Conservation (phyloP, 345 rosid species). For the Boechera retrofracta region DNA sequence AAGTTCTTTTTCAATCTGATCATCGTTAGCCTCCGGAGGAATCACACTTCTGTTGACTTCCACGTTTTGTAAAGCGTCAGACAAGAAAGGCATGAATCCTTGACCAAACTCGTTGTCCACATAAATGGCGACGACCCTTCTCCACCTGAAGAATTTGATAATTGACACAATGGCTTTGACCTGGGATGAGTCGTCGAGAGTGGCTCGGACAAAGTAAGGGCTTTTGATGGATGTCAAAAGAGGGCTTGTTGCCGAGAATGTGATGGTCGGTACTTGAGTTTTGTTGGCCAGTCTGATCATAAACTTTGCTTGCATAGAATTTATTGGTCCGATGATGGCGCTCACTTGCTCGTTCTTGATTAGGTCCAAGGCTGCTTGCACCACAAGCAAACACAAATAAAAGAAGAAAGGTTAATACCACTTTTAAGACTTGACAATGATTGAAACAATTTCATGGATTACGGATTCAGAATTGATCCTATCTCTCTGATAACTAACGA, state of each 20-base stretch:
- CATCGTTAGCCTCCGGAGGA: slow-evolving; percentile 44
- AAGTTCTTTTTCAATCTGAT: slow-evolving; percentile 49
- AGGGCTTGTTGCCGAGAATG: slow-evolving; percentile 54
- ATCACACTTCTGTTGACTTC: slow-evolving; percentile 36
- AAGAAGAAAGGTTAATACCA: neutral
- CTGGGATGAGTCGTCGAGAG: slow-evolving; percentile 52
- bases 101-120: slow-evolving; percentile 51
- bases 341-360: slow-evolving; percentile 55
- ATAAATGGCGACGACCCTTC: slow-evolving; percentile 48
- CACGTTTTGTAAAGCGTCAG: slow-evolving; percentile 46
- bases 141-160: slow-evolving; percentile 52
- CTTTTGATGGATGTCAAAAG: slow-evolving; percentile 33
- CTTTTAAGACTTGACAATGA: too few species aligned
- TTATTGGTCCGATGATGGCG: slow-evolving; percentile 61
- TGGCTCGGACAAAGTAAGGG: slow-evolving; percentile 52
- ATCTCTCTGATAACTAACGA: too few species aligned
- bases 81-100: slow-evolving; percentile 48
- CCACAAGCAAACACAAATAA: slow-evolving; percentile 31
- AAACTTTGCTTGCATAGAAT: slow-evolving; percentile 54
- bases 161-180: slow-evolving; percentile 49
- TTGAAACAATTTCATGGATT: neutral
- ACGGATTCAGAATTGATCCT: too few species aligned
- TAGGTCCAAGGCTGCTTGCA: slow-evolving; percentile 51
- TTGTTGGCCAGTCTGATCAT: slow-evolving; percentile 41
- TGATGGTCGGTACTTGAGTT: slow-evolving; percentile 57